A percentile compares a stretch with the other conserved stretches of the same genome.
phyloP scores from a whole-genome alignment of 2,329 filamentous ascomycete genomes.

The Cryphonectria carpinicola region DNA sequence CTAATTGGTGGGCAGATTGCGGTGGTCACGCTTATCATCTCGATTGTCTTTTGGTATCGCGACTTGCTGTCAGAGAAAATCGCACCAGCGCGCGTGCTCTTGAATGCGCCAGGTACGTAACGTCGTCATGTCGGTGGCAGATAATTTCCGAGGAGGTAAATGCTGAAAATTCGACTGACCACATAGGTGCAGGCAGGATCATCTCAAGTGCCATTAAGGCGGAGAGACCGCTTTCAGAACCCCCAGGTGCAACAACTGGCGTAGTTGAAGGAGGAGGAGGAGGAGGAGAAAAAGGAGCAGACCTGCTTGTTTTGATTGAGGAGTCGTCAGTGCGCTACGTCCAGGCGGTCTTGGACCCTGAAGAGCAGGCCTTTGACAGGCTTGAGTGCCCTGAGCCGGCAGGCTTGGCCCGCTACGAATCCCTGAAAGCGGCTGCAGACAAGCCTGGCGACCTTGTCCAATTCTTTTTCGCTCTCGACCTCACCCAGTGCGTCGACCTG shows the following conservation, averaged over 20 bases:
- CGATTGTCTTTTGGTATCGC: not conserved
- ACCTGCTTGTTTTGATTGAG: not conserved
- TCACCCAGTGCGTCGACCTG: slow-evolving; percentile 47
- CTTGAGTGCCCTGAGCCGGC: slow-evolving; percentile 23
- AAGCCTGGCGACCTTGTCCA: slow-evolving; percentile 19
- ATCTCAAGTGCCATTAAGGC: not conserved
- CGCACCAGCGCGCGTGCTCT: not conserved
- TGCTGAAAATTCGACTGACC: not conserved
- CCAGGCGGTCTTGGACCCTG: slow-evolving; percentile 16
- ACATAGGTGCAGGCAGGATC: not conserved
- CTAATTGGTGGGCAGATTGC: not conserved
- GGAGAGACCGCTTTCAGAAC: not conserved
- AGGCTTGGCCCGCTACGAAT: slow-evolving; percentile 21
- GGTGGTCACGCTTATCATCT: not conserved
- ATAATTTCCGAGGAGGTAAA: not conserved
- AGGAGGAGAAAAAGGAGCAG: not conserved
- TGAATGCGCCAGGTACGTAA: not conserved
- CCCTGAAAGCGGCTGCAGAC: not conserved
- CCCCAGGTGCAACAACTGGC: not conserved
- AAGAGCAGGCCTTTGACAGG: slow-evolving; percentile 18
- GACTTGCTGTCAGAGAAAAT: not conserved
- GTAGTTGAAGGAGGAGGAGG: not conserved
- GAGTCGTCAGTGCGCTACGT: not conserved
- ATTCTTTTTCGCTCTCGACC: slow-evolving; percentile 56
- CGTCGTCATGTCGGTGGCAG: not conserved